Conservation (phyloP, 2,329 filamentous ascomycete species). For the Pyrenophora graminea region DNA sequence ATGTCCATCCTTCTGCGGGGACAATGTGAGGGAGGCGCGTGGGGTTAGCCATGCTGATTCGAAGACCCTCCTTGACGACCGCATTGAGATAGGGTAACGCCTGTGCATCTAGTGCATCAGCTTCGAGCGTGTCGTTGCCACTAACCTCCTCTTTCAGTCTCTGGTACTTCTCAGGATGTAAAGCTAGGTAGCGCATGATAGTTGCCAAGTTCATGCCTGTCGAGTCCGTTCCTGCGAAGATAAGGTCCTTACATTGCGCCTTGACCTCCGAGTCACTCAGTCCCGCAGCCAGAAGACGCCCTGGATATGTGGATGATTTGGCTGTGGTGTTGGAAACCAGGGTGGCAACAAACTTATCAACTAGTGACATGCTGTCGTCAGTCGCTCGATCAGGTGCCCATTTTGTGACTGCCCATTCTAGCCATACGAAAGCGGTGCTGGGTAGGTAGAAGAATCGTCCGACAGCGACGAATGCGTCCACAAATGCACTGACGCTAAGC, state of each 20-base stretch:
- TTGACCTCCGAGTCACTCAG: conserved; percentile 52
- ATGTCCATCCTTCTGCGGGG: conserved; percentile 31
- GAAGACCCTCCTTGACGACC: conserved; percentile 52
- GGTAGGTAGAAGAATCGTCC: conserved; percentile 61
- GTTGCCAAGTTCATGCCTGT: conserved; percentile 37
- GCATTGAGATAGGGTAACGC: conserved; percentile 52
- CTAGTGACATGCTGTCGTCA: conserved; percentile 43
- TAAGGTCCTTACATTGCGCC: conserved; percentile 58
- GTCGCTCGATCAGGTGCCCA: conserved; percentile 42
- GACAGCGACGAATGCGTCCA: conserved; percentile 60
- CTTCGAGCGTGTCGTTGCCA: conserved; percentile 15
- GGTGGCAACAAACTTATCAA: conserved; percentile 51
- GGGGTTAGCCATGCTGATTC: conserved; percentile 50
- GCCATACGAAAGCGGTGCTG: conserved; percentile 45
- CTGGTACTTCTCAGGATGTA: conserved; percentile 26
- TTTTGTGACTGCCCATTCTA: conserved; percentile 47
- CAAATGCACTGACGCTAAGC: conserved; percentile 54
- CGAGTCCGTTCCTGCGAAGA: conserved; percentile 39
- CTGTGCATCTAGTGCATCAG: conserved; percentile 19
- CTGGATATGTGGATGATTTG: conserved; percentile 53
- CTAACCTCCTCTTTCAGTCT: conserved; percentile 27
- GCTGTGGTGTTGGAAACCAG: conserved; percentile 44
- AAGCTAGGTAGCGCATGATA: conserved; percentile 23
- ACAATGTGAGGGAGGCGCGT: conserved; percentile 38
- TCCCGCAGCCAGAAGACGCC: conserved; percentile 52